phyloP scores from a whole-genome alignment of 2,329 filamentous ascomycete genomes.

The Conoideocrella luteorostrata region DNA sequence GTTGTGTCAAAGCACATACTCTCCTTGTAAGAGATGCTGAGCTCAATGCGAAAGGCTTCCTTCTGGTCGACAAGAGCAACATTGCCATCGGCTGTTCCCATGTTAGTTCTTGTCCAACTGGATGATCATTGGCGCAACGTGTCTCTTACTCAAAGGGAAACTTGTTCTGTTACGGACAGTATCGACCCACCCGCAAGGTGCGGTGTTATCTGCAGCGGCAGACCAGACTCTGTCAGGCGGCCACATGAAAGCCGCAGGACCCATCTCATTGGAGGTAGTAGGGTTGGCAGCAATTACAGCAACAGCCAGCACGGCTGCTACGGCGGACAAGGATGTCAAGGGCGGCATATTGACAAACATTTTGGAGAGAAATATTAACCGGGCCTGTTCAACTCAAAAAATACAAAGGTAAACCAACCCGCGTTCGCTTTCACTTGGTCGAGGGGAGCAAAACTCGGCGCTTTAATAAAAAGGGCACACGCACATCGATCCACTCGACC shows the following conservation, averaged over 20 bases:
- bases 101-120: background rate
- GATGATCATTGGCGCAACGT: background rate
- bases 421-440: too few relatives aligned
- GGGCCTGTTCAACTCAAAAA: background rate
- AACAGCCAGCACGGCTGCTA: conserved; percentile 8
- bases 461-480: too few relatives aligned
- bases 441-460: background rate
- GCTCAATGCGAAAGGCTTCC: conserved; percentile 47
- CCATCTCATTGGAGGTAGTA: conserved; percentile 29
- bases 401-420: too few relatives aligned
- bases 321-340: conserved; percentile 13
- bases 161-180: conserved; percentile 43
- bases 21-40: conserved; percentile 46
- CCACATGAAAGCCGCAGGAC: conserved; percentile 56
- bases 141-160: conserved; percentile 44
- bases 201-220: conserved; percentile 46
- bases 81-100: conserved; percentile 44
- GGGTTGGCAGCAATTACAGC: background rate
- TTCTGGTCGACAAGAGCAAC: conserved; percentile 51
- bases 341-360: conserved; percentile 12
- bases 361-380: background rate
- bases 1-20: conserved; percentile 34
- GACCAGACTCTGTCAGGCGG: conserved; percentile 51
- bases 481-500: too few relatives aligned
- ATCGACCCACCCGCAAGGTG: conserved; percentile 49